Evolutionary conservation across 179 eudicot genomes (phyloP).

Genomic region (Heliamphora pulchella): DNA sequence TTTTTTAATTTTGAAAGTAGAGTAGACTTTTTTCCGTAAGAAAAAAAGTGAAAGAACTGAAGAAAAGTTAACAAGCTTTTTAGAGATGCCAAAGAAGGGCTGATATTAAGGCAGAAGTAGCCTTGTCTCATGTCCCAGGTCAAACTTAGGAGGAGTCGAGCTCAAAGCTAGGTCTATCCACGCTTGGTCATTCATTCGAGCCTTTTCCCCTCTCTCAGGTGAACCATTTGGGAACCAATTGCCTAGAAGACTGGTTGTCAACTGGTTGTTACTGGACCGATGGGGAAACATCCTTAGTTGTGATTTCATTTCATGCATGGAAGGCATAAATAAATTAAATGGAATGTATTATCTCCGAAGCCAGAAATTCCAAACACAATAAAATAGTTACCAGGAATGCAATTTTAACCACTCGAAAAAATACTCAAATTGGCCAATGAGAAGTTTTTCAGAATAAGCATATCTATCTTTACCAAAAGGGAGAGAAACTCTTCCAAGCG

Average conservation of each 20-base stretch:
- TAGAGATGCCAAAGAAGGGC: too few relatives aligned
- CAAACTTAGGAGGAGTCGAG: too few relatives aligned
- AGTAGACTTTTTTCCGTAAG: too few relatives aligned
- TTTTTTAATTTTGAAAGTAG: too few relatives aligned
- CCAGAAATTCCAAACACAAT: background rate
- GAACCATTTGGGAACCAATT: background rate
- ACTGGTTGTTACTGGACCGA: background rate
- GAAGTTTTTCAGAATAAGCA: background rate
- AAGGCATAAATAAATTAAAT: background rate
- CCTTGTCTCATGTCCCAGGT: too few relatives aligned
- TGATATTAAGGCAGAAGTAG: background rate
- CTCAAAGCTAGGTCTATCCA: too few relatives aligned
- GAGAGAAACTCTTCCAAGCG: background rate
- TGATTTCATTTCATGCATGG: background rate
- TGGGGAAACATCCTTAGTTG: background rate
- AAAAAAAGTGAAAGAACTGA: too few relatives aligned
- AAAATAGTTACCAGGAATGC: background rate
- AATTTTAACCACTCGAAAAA: background rate
- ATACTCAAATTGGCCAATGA: background rate
- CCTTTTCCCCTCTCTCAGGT: too few relatives aligned
- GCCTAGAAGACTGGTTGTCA: background rate
- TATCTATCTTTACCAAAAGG: background rate
- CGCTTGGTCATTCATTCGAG: too few relatives aligned
- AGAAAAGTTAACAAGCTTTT: too few relatives aligned
- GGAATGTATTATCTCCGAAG: background rate